Evolutionary conservation across 2,329 filamentous ascomycete genomes (phyloP), one percentile per base, ranked within the genome.

Genomic region (Blumeria graminis): DNA sequence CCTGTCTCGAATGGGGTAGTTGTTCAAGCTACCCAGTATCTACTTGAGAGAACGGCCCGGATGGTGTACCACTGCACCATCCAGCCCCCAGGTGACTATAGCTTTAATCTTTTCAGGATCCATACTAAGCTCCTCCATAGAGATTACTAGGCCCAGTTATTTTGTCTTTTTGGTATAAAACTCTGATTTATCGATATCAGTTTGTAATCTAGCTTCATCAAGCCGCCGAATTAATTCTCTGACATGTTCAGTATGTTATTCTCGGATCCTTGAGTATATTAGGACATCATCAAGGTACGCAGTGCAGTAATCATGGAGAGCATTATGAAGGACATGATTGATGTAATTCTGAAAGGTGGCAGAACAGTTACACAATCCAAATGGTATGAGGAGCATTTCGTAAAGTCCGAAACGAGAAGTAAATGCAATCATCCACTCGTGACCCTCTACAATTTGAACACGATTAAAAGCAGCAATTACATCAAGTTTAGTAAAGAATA

Each of bases 141-240:
- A 16, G 8, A 50, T 50, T 3, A 51, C 35, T 34, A 51, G 35
- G 33, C 32, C 48, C 7, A 56, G n/a, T 39, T 55, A 56, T n/a
- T 56, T 55, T 13, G 56, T 53, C n/a, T 45, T 14, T 3, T 2
- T 55, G 18, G 46, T 32, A 22, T 36, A n/a, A 32, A 45, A 55
- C 38, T 57, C 34, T 11, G 11, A 56, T 38, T 56, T 56, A 11
- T 33, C 34, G 35, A 58, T 39, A 45, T 56, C 14, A 1, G 34
- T 32, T 22, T 58, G 38, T 11, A 58, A 34, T 11, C 50, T 36
- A 18, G 39, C 50, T 8, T 56, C 33, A 4, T 48, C n/a, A 13
- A 58, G 57, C 10, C 54, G n/a, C 34, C 36, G 9, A 18, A 46
- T 46, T 46, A 46, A 14, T 8, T 46, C 43, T 2, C 28, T 18